phyloP scores from a whole-genome alignment of 805 yeast genomes.

The Hyphopichia homilentoma region DNA sequence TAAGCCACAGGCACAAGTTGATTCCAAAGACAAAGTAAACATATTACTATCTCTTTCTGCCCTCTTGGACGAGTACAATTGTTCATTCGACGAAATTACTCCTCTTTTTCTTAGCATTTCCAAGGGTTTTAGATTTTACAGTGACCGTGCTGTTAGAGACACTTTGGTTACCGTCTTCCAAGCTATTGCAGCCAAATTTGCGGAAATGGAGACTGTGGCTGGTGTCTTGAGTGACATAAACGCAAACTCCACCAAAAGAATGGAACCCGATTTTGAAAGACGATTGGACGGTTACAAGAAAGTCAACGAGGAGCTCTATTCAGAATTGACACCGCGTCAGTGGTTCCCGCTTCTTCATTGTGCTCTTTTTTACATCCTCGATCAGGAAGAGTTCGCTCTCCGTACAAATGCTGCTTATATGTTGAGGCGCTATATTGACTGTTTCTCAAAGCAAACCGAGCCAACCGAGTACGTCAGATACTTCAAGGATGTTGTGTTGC shows the following conservation, averaged over 20 bases:
- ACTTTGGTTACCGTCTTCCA: slow-evolving; percentile 57
- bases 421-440: slow-evolving; percentile 63
- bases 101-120: slow-evolving; percentile 50
- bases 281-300: slow-evolving; percentile 64
- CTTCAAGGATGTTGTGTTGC: slow-evolving; percentile 55
- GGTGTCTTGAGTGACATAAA: slow-evolving; percentile 62
- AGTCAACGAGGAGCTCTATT: slow-evolving; percentile 56
- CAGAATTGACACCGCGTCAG: slow-evolving; percentile 44
- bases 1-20: slow-evolving; percentile 51
- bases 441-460: slow-evolving; percentile 28
- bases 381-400: slow-evolving; percentile 73
- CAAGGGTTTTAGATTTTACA: slow-evolving; percentile 53
- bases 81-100: slow-evolving; percentile 48
- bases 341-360: slow-evolving; percentile 80
- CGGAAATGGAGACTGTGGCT: slow-evolving; percentile 42
- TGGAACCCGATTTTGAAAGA: slow-evolving; percentile 77
- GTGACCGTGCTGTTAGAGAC: slow-evolving; percentile 59
- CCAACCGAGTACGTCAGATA: slow-evolving; percentile 30
- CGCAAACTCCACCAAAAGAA: slow-evolving; percentile 55
- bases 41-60: slow-evolving; percentile 55
- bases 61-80: slow-evolving; percentile 50
- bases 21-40: slow-evolving; percentile 49
- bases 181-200: slow-evolving; percentile 54
- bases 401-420: slow-evolving; percentile 72
- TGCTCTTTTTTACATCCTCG: slow-evolving; percentile 67